Conservation (phyloP, 2,329 filamentous ascomycete species). For the Trichoderma polysporum region DNA sequence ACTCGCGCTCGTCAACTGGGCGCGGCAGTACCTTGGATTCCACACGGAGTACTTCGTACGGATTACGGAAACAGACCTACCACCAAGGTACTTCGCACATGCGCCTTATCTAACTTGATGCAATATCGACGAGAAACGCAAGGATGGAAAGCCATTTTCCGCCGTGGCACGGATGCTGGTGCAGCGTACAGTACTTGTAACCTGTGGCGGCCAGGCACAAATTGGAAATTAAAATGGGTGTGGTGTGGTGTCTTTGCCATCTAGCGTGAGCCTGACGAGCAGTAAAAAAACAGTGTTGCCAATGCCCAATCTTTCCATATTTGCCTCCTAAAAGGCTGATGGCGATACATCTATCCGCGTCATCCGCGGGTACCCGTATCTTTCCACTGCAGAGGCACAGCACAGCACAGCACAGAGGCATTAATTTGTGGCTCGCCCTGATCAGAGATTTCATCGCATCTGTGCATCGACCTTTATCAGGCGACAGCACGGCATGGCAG, state of each 20-base stretch:
- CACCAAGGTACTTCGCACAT: neutral
- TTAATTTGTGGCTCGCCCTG: neutral
- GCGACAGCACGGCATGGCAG: neutral
- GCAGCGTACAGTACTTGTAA: neutral
- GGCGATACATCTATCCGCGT: neutral
- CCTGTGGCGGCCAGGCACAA: neutral
- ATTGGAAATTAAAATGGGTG: neutral
- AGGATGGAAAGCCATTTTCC: neutral
- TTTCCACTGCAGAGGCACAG: neutral
- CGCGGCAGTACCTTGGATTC: neutral
- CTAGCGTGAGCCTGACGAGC: neutral
- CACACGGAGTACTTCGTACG: neutral
- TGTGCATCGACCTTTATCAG: neutral
- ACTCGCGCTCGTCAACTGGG: neutral
- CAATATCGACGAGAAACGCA: neutral
- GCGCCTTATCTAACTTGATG: neutral
- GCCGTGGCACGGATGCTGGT: neutral
- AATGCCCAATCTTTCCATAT: neutral
- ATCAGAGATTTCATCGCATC: neutral
- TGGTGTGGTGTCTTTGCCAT: neutral
- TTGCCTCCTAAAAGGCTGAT: neutral
- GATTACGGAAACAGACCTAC: neutral
- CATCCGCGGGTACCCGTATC: constrained; percentile 18
- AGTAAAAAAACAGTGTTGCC: neutral
- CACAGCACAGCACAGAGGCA: neutral